Base-by-base conservation (phyloP, 2,329 filamentous ascomycete species). In the Geosmithia morbida region DNA sequence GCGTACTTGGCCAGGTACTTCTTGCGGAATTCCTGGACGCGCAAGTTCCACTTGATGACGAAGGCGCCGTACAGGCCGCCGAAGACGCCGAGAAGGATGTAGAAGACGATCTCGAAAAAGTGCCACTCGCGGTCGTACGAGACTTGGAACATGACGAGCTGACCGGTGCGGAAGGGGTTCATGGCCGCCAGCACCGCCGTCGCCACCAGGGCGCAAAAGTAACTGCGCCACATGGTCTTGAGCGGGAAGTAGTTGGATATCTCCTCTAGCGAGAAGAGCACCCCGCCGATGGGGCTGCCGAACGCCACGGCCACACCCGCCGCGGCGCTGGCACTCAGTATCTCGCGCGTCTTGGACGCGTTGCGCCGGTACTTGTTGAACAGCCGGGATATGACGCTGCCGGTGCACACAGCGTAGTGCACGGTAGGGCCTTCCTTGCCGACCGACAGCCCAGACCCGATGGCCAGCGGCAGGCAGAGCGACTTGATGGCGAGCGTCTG, bases 91-190 rank as follows among this genome's bases (percentile, higher is more conserved):
- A 98, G 79, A 47, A 95, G 70, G 53, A 95, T 76, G 64, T 94
- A 98, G 60, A 97, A 97, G 22, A 95, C 65, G 3, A 92, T 74
- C 61, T 98, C 92, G 59, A 98, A 98, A 58, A 95, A 95, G 66
- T 98, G 92, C 92, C 92, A 98, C 41, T 85, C 83, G 41, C 90
- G 83, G 63, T 97, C 90, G 60, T 98, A 98, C 56, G 81, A 80
- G 57, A 98, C 90, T 57, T 95, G 89, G 65, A 98, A 98, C 90
- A 98, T 97, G 77, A 98, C 92, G 41, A 98, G 75, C 60, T 98
- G 92, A 18, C 92, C 92, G 0, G 92, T 97, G 46, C 92, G 74
- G 66, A 98, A 98, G 19, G 92, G 92, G 56, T 98, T 98, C 87
- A 98, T 94, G 49, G 86, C 87, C 22, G 92, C 84, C 40, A 98